A percentile compares a stretch with the other conserved stretches of the same genome.
These are phyloP conservation scores for Sergeia podlipaevii DNA, from an alignment of 208 protist species.

Conservation along the genomic window DNA sequence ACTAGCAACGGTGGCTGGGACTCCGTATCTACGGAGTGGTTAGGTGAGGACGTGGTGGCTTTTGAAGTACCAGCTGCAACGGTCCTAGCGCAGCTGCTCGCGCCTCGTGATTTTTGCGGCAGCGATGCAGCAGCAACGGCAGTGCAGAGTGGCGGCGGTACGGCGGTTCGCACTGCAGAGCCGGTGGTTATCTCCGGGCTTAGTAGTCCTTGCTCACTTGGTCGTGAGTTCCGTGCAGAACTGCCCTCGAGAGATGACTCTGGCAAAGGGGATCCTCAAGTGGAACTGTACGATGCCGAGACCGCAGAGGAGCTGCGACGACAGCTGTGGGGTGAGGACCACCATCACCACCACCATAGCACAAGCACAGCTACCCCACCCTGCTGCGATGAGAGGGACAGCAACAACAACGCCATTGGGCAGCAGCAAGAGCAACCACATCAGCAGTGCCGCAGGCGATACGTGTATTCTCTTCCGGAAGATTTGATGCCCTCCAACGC, in stretches of 20 bases:
- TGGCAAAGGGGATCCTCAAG: too few species aligned
- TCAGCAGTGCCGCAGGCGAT: not conserved
- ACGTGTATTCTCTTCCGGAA: slow-evolving; percentile 14
- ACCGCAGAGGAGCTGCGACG: too few species aligned
- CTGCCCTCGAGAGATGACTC: too few species aligned
- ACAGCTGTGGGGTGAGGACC: too few species aligned
- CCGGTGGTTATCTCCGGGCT: too few species aligned
- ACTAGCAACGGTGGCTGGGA: too few species aligned
- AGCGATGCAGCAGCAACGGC: not conserved
- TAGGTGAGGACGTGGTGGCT: slow-evolving; percentile 71
- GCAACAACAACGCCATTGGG: not conserved
- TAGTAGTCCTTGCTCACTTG: too few species aligned
- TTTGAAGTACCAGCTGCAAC: slow-evolving; percentile 55
- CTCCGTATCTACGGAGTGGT: slow-evolving; percentile 71
- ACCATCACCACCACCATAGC: too few species aligned
- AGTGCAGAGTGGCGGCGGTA: not conserved
- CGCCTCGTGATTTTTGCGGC: slow-evolving; percentile 1
- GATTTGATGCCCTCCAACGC: slow-evolving; percentile 32
- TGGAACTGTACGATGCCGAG: too few species aligned
- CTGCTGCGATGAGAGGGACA: not conserved
- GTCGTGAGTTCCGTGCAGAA: too few species aligned
- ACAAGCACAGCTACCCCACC: not conserved
- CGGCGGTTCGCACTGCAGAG: slow-evolving; percentile 13
- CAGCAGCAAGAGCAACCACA: not conserved
- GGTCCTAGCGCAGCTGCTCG: slow-evolving; percentile 20